These are phyloP conservation scores for Amanita rimosa DNA, from an alignment of 768 basidiomycete genomes.

Conservation along the genomic window DNA sequence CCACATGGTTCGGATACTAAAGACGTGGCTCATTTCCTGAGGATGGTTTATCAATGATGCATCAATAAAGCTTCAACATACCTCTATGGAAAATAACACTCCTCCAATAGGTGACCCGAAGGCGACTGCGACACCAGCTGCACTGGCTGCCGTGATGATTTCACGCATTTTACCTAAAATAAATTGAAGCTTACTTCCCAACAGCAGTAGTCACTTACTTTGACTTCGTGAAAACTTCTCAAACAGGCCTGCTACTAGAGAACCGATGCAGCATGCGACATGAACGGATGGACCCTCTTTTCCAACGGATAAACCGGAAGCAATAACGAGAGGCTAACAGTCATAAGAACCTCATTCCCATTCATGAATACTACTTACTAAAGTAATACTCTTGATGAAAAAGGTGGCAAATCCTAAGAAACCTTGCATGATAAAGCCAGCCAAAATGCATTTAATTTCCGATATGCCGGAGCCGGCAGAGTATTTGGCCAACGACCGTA, in stretches of 20 bases:
- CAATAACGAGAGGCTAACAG: conserved; percentile 85
- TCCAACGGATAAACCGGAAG: conserved; percentile 92
- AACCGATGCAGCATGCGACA: conserved; percentile 90
- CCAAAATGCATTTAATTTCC: conserved; percentile 96
- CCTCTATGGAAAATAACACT: conserved; percentile 96
- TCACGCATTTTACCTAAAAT: conserved; percentile 72
- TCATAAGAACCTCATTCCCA: conserved; percentile 3
- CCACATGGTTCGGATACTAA: conserved; percentile 99
- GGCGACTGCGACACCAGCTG: conserved; percentile 96
- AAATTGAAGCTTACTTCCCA: conserved; percentile 10
- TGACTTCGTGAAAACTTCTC: conserved; percentile 77
- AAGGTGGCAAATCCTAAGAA: conserved; percentile 87
- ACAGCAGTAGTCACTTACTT: conserved; percentile 35
- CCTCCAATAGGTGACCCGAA: conserved; percentile 98
- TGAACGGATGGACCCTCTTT: conserved; percentile 99
- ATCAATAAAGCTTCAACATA: conserved; percentile 16
- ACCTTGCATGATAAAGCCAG: conserved; percentile 95
- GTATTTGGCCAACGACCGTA: conserved; percentile 81
- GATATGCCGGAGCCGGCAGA: conserved; percentile 98
- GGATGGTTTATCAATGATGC: background rate
- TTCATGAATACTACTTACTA: conserved; percentile 41
- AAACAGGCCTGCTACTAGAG: conserved; percentile 80
- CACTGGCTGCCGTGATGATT: conserved; percentile 89
- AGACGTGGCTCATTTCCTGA: conserved; percentile 97
- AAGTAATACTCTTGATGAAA: conserved; percentile 85